These are phyloP conservation scores for Lentinula aciculospora DNA, from an alignment of 768 basidiomycete genomes.

Conservation along the genomic window DNA sequence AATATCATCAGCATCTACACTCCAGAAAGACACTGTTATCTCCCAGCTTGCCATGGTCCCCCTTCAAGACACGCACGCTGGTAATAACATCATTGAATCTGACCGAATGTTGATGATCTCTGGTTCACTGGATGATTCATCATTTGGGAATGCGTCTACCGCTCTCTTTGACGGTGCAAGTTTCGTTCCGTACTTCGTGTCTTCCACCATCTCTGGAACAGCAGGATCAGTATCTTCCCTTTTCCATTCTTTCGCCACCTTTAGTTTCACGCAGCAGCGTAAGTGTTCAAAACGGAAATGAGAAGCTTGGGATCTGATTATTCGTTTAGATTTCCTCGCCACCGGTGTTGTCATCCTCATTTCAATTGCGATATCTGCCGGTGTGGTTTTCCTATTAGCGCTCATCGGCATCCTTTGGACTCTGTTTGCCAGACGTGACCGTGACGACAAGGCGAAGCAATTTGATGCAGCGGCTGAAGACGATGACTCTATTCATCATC, in stretches of 20 bases:
- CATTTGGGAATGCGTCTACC: conserved; percentile 76
- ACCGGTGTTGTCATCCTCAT: conserved; percentile 93
- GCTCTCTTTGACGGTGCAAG: conserved; percentile 82
- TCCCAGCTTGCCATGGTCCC: conserved; percentile 90
- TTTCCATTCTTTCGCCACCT: conserved; percentile 76
- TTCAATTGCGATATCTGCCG: conserved; percentile 94
- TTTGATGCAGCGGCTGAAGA: conserved; percentile 69
- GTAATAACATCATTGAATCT: conserved; percentile 66
- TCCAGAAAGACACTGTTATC: conserved; percentile 57
- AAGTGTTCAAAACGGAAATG: conserved; percentile 22
- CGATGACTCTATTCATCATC: conserved; percentile 69
- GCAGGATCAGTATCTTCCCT: conserved; percentile 70
- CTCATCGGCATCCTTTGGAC: conserved; percentile 87
- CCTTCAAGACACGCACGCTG: conserved; percentile 65
- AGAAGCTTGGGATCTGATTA: not conserved
- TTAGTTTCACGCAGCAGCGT: conserved; percentile 72
- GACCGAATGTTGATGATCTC: conserved; percentile 92
- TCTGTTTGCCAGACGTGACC: conserved; percentile 75
- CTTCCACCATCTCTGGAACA: conserved; percentile 58
- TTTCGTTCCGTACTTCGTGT: conserved; percentile 78
- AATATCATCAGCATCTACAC: conserved; percentile 40
- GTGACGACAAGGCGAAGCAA: conserved; percentile 66
- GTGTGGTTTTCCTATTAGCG: conserved; percentile 84
- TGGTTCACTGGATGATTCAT: conserved; percentile 62
- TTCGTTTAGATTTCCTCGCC: conserved; percentile 70